A percentile compares a stretch with the other conserved stretches of the same genome.
phyloP scores from a whole-genome alignment of 495 filamentous ascomycete species.

The Physcia stellaris region DNA sequence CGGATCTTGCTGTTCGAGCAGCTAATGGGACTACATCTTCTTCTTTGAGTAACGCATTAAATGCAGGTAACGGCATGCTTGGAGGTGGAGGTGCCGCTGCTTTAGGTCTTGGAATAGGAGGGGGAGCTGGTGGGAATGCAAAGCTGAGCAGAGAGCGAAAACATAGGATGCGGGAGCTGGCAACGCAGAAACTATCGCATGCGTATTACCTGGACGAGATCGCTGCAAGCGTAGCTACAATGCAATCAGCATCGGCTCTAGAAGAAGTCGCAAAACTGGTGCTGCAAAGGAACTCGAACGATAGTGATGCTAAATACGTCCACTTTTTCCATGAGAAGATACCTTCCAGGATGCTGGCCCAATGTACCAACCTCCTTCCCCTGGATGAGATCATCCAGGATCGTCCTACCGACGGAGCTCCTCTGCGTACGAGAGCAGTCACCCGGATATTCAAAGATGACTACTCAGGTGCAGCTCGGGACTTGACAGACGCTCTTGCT shows the following conservation, averaged over 20 bases:
- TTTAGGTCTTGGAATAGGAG: constrained; percentile 46
- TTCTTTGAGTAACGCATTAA: constrained; percentile 31
- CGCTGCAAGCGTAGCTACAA: constrained; percentile 65
- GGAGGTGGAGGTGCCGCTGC: constrained; percentile 39
- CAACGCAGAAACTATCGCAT: constrained; percentile 57
- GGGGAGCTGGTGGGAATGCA: constrained; percentile 39
- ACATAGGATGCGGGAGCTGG: constrained; percentile 62
- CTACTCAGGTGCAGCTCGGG: constrained; percentile 47
- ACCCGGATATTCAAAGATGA: constrained; percentile 67
- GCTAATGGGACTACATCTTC: constrained; percentile 55
- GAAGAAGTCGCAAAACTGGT: constrained; percentile 68
- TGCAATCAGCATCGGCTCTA: constrained; percentile 65
- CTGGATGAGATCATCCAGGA: constrained; percentile 53
- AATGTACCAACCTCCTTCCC: constrained; percentile 50
- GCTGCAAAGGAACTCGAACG: constrained; percentile 44
- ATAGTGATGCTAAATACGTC: constrained; percentile 64
- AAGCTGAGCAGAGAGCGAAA: constrained; percentile 61
- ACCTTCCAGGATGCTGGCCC: constrained; percentile 57
- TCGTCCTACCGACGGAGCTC: constrained; percentile 46
- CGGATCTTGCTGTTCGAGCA: constrained; percentile 60
- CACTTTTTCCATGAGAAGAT: constrained; percentile 87
- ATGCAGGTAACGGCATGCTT: constrained; percentile 39
- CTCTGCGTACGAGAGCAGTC: constrained; percentile 54
- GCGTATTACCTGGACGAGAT: constrained; percentile 72
- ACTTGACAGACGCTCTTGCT: constrained; percentile 52